phyloP scores from a whole-genome alignment of 306 rosid species.

The Leucaena leucocephala region DNA sequence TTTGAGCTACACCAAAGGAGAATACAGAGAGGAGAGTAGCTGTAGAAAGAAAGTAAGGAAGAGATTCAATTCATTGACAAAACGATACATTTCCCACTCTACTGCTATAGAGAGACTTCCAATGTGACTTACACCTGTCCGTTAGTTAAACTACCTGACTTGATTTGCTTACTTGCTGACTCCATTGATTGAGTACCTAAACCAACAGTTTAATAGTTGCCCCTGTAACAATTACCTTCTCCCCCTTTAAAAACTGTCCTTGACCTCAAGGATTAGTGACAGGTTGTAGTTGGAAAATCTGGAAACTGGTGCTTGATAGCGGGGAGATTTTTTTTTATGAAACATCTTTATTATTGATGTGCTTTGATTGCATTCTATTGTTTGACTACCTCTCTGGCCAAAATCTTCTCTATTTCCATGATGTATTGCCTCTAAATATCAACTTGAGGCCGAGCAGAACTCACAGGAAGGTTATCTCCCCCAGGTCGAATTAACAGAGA shows the following conservation, averaged over 20 bases:
- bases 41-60: neutral
- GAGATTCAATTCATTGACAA: neutral
- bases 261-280: neutral
- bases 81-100: neutral
- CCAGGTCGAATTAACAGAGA: neutral
- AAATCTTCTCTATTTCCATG: neutral
- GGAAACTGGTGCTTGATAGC: neutral
- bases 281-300: neutral
- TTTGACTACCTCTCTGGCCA: neutral
- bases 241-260: neutral
- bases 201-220: neutral
- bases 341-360: neutral
- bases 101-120: neutral
- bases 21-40: neutral
- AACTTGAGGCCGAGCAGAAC: neutral
- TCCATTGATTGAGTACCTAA: neutral
- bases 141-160: neutral
- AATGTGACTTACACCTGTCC: neutral
- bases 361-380: neutral
- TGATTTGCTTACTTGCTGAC: neutral
- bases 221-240: neutral
- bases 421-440: neutral
- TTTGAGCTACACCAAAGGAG: neutral
- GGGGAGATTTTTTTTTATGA: neutral
- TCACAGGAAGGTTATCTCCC: neutral